Conservation (phyloP, 306 rosid species). For the Ceratonia siliqua region DNA sequence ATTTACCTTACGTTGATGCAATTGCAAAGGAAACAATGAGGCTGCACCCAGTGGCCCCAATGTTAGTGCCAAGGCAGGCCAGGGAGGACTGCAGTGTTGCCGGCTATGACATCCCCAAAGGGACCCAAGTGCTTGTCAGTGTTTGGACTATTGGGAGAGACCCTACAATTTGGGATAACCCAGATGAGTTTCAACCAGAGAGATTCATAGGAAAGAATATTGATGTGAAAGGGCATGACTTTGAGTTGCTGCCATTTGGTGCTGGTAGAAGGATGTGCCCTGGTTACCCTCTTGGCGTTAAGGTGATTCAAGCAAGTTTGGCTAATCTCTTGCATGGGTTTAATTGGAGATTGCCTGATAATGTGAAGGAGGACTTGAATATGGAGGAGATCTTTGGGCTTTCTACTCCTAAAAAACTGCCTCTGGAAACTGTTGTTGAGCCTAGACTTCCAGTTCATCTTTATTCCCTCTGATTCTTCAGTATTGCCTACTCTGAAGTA, state of each 20-base stretch:
- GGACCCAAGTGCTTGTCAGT: constrained; percentile 53
- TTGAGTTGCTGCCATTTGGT: constrained; percentile 79
- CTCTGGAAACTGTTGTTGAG: constrained; percentile 44
- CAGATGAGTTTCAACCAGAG: constrained; percentile 62
- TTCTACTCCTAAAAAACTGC: constrained; percentile 61
- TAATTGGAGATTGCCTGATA: constrained; percentile 58
- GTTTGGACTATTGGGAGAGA: constrained; percentile 74
- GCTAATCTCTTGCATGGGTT: constrained; percentile 87
- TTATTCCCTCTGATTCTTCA: constrained; percentile 38
- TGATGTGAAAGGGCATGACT: constrained; percentile 75
- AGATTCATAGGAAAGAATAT: constrained; percentile 59
- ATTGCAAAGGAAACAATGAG: constrained; percentile 76
- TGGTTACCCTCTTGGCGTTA: constrained; percentile 73
- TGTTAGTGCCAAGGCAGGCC: constrained; percentile 64
- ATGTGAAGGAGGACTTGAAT: constrained; percentile 52
- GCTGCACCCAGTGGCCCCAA: constrained; percentile 83
- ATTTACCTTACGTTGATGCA: constrained; percentile 56
- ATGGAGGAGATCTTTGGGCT: constrained; percentile 80
- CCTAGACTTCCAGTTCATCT: constrained; percentile 69
- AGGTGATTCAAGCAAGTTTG: constrained; percentile 73
- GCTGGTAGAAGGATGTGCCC: constrained; percentile 93
- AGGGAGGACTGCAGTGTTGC: constrained; percentile 48
- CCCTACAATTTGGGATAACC: constrained; percentile 67
- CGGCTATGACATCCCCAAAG: constrained; percentile 75
- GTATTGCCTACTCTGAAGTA: background rate